phyloP scores from a whole-genome alignment of 805 yeast genomes.

The Suhomyces sp. region DNA sequence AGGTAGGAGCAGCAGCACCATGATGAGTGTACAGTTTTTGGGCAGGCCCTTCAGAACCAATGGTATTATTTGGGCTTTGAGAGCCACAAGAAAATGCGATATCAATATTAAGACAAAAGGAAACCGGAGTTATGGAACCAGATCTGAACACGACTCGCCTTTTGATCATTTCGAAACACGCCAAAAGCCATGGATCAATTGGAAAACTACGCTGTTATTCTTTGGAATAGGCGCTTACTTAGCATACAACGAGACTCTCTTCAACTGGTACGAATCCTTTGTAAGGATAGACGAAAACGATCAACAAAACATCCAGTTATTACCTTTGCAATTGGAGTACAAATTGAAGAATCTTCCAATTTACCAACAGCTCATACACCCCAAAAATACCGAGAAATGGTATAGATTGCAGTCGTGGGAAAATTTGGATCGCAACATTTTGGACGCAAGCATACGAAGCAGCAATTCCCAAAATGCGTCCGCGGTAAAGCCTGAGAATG shows the following conservation, averaged over 20 bases:
- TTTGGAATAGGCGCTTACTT: conserved; percentile 31
- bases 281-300: conserved; percentile 18
- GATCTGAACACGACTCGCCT: conserved; percentile 30
- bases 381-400: conserved; percentile 46
- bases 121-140: conserved; percentile 17
- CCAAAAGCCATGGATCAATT: conserved; percentile 25
- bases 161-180: conserved; percentile 25
- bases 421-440: conserved; percentile 37
- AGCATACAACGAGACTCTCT: conserved; percentile 31
- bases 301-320: conserved; percentile 20
- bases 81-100: background rate
- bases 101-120: background rate
- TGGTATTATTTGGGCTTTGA: background rate
- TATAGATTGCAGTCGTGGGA: conserved; percentile 44
- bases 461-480: conserved; percentile 1
- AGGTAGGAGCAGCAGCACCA: background rate
- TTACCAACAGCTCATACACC: conserved; percentile 46
- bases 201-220: conserved; percentile 28
- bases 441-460: conserved; percentile 19
- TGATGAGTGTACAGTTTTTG: background rate
- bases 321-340: conserved; percentile 42
- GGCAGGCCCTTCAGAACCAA: background rate
- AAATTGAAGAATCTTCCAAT: conserved; percentile 49
- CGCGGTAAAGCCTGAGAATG: conserved; percentile 12
- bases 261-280: conserved; percentile 27